phyloP scores from a whole-genome alignment of 1,284 basidiomycete genomes.

The Tilletia indica region DNA sequence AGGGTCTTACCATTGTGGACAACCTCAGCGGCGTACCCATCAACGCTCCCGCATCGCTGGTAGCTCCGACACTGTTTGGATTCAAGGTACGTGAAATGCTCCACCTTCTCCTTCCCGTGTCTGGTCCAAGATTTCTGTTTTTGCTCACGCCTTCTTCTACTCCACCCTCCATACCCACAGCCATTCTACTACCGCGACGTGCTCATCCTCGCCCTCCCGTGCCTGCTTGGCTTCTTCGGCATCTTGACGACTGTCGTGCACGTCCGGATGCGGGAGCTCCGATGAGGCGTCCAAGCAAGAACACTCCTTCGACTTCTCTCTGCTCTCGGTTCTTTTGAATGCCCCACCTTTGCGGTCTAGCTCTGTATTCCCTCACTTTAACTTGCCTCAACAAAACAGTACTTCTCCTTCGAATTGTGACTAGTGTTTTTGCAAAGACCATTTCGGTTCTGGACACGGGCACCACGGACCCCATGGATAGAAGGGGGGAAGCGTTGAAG shows the following conservation, averaged over 20 bases:
- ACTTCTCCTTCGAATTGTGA: no score
- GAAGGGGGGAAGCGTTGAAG: no score
- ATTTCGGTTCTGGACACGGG: no score
- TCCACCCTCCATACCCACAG: neutral
- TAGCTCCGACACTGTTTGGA: slow-evolving; percentile 15
- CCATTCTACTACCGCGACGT: slow-evolving; percentile 41
- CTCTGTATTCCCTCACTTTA: no score
- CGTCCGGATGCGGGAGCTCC: slow-evolving; percentile 32
- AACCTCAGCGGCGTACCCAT: slow-evolving; percentile 20
- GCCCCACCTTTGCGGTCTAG: neutral
- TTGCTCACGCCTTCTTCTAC: neutral
- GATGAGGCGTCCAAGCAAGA: slow-evolving; percentile 18
- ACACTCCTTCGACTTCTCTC: neutral
- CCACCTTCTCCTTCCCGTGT: no score
- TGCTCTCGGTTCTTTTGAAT: neutral
- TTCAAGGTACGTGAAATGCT: slow-evolving; percentile 17
- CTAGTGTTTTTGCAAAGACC: no score
- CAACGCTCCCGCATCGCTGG: slow-evolving; percentile 12
- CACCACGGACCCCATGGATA: no score
- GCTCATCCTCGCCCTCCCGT: slow-evolving; percentile 37
- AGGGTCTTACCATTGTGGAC: slow-evolving; percentile 35
- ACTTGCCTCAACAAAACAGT: no score
- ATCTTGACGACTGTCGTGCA: slow-evolving; percentile 27
- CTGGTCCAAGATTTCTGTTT: no score
- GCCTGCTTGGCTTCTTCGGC: slow-evolving; percentile 34